These are phyloP conservation scores for Crataegus laevigata DNA, from an alignment of 306 rosid genomes.

Conservation along the genomic window DNA sequence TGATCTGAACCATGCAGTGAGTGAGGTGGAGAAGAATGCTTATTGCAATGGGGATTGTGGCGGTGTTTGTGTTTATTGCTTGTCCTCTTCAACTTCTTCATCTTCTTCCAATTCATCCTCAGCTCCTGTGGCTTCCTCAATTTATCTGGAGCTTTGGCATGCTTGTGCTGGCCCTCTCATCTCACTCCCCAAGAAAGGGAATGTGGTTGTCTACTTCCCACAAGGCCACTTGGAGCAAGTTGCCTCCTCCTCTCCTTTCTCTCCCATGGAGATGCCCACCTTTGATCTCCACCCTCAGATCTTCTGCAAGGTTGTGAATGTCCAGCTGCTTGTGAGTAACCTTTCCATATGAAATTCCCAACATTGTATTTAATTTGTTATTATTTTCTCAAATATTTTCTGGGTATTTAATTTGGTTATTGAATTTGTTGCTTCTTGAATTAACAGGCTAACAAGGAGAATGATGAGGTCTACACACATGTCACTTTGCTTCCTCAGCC, in stretches of 20 bases:
- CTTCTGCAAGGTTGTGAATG: constrained; percentile 76
- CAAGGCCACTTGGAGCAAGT: constrained; percentile 88
- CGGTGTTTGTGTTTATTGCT: constrained; percentile 53
- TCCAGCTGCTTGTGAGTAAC: constrained; percentile 75
- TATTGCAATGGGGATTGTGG: constrained; percentile 56
- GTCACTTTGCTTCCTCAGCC: constrained; percentile 75
- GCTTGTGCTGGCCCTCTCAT: constrained; percentile 99
- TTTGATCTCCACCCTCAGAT: constrained; percentile 82
- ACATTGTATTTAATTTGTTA: background rate
- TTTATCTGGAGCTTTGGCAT: constrained; percentile 86
- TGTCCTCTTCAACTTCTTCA: constrained; percentile 66
- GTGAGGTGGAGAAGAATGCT: constrained; percentile 61
- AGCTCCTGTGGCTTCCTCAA: constrained; percentile 51
- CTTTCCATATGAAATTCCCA: constrained; percentile 9
- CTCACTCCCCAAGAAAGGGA: constrained; percentile 83
- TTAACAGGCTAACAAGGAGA: constrained; percentile 87
- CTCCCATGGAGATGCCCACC: constrained; percentile 58
- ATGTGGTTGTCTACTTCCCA: constrained; percentile 86
- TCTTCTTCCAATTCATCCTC: constrained; percentile 60
- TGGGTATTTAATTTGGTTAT: background rate
- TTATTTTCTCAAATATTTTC: background rate
- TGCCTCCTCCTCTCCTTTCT: constrained; percentile 60
- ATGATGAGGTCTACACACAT: constrained; percentile 92
- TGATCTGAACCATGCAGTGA: constrained; percentile 88
- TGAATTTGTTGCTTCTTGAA: constrained; percentile 5